These are phyloP conservation scores for Cercospora sp. DNA, from an alignment of 2,329 filamentous ascomycete genomes.

Conservation along the genomic window DNA sequence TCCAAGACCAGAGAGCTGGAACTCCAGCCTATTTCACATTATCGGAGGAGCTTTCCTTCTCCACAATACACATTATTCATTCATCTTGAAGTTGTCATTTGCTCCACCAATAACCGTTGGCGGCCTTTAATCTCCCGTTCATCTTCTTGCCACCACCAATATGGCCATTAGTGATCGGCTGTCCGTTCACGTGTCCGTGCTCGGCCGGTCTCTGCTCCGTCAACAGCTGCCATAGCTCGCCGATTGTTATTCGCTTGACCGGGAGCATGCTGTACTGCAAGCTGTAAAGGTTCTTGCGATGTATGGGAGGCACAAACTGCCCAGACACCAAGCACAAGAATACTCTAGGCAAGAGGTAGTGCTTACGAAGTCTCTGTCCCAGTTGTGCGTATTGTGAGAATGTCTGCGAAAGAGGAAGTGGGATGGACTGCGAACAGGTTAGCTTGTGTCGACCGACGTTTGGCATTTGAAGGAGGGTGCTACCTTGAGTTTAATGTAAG, in stretches of 20 bases:
- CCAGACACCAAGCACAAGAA: slow-evolving; percentile 85
- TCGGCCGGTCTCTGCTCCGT: slow-evolving; percentile 24
- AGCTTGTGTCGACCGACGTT: slow-evolving; percentile 12
- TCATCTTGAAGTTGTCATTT: slow-evolving; percentile 18
- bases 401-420: slow-evolving; percentile 87
- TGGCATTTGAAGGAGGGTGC: slow-evolving; percentile 17
- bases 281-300: slow-evolving; percentile 90
- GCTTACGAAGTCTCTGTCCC: slow-evolving; percentile 84
- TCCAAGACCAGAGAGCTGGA: background rate
- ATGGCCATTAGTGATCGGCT: slow-evolving; percentile 18
- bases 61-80: slow-evolving; percentile 9
- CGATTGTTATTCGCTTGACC: slow-evolving; percentile 72
- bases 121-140: slow-evolving; percentile 19
- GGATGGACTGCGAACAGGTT: slow-evolving; percentile 67
- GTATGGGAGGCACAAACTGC: slow-evolving; percentile 83
- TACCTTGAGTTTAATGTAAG: slow-evolving; percentile 85
- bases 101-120: slow-evolving; percentile 37
- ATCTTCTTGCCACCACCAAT: slow-evolving; percentile 18
- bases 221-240: slow-evolving; percentile 71
- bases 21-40: background rate
- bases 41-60: background rate
- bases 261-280: slow-evolving; percentile 98
- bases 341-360: slow-evolving; percentile 88
- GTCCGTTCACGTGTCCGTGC: slow-evolving; percentile 28
- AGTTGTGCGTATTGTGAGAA: slow-evolving; percentile 98